phyloP scores from a whole-genome alignment of 345 rosid species.

The Brassica rapa region DNA sequence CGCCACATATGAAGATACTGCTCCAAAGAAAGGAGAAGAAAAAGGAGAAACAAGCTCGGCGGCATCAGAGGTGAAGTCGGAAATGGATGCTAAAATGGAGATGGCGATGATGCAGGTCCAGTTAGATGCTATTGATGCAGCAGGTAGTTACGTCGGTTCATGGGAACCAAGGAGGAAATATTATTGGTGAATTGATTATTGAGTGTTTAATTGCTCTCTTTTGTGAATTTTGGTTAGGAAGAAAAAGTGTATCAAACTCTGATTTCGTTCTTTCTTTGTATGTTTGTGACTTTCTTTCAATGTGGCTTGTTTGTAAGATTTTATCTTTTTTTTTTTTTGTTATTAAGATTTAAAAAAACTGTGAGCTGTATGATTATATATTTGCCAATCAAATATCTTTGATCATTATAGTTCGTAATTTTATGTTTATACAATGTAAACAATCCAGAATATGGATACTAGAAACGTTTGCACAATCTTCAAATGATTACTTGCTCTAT shows the following conservation, averaged over 20 bases:
- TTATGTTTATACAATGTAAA: no score
- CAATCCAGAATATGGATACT: no score
- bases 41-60: not conserved
- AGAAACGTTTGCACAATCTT: no score
- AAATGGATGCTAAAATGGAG: not conserved
- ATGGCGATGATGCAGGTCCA: not conserved
- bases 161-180: not conserved
- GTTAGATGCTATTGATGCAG: not conserved
- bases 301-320: not conserved
- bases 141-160: not conserved
- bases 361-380: no score
- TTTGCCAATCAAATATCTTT: no score
- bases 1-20: not conserved
- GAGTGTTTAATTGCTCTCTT: not conserved
- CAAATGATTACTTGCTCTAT: no score
- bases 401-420: no score
- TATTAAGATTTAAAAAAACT: not conserved
- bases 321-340: not conserved
- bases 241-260: not conserved
- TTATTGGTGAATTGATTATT: not conserved
- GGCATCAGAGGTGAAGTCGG: not conserved
- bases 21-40: not conserved
- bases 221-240: not conserved
- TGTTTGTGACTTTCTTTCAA: not conserved
- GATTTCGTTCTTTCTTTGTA: not conserved